Conservation (phyloP, 371 early-diverging fungal species). For the Syncephalastrum contaminatum region DNA sequence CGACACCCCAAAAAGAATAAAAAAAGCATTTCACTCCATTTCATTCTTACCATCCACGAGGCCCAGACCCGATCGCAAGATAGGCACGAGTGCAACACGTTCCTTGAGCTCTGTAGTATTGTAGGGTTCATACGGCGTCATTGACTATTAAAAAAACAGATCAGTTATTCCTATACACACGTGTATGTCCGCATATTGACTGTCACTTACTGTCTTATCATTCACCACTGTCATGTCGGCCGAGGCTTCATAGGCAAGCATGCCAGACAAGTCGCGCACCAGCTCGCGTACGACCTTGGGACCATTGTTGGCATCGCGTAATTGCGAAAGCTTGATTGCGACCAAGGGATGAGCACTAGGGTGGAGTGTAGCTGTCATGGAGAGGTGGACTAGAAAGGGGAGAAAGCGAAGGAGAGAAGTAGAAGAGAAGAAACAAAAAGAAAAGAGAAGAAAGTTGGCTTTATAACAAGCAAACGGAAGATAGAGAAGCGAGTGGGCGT, state of each 20-base stretch:
- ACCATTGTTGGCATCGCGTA: conserved; percentile 58
- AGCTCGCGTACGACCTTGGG: conserved; percentile 72
- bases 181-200: background rate
- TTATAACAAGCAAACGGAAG: conserved; percentile 2
- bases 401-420: conserved; percentile 7
- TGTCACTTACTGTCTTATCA: conserved; percentile 36
- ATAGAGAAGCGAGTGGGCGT: conserved; percentile 6
- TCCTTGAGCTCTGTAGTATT: conserved; percentile 48
- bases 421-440: conserved; percentile 10
- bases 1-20: too few species aligned
- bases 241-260: conserved; percentile 76
- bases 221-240: conserved; percentile 41
- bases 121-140: conserved; percentile 53
- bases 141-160: conserved; percentile 28
- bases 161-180: background rate
- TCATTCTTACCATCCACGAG: conserved; percentile 63
- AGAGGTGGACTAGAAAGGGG: conserved; percentile 13
- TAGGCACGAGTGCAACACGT: conserved; percentile 75
- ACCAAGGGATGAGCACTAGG: conserved; percentile 70
- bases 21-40: too few species aligned
- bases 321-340: conserved; percentile 66
- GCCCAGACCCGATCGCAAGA: conserved; percentile 79
- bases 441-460: conserved; percentile 10
- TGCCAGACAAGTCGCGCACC: conserved; percentile 55
- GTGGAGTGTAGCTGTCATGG: conserved; percentile 22